phyloP scores from a whole-genome alignment of 495 filamentous ascomycete species.

The Lophiotrema nucula region DNA sequence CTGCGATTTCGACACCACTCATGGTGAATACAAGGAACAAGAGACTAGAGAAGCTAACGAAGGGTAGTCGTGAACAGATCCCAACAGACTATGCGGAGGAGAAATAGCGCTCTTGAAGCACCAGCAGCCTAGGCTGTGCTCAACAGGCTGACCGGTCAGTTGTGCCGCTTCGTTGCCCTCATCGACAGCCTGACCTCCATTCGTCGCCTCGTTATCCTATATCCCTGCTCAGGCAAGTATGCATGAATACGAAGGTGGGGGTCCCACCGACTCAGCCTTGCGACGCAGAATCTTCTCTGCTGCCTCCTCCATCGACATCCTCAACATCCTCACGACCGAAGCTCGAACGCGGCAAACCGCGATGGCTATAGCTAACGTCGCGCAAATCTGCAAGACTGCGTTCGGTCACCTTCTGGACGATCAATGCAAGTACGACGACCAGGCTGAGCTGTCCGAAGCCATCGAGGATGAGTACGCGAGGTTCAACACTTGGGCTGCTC shows the following conservation, averaged over 20 bases:
- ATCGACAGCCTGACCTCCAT: neutral
- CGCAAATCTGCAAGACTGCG: neutral
- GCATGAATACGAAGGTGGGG: neutral
- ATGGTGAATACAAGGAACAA: neutral
- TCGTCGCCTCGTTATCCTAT: neutral
- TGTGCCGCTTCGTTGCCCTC: neutral
- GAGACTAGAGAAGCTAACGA: neutral
- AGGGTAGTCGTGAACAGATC: neutral
- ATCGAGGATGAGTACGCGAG: constrained; percentile 27
- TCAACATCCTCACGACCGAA: too few species aligned
- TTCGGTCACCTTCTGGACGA: neutral
- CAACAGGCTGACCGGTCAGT: neutral
- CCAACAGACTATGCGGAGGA: neutral
- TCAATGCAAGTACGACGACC: neutral
- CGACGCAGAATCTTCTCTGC: too few species aligned
- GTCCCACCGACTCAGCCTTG: too few species aligned
- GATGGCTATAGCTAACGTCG: neutral
- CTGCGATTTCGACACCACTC: constrained; percentile 3
- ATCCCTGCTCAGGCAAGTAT: too few species aligned
- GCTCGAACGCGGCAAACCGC: too few species aligned
- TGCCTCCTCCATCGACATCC: neutral
- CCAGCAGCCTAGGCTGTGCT: neutral
- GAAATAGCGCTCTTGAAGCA: neutral
- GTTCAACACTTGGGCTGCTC: constrained; percentile 28
- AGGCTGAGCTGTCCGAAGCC: neutral